Evolutionary conservation across 352 stramenopile genomes (phyloP).

Genomic region (Globisporangium polare): DNA sequence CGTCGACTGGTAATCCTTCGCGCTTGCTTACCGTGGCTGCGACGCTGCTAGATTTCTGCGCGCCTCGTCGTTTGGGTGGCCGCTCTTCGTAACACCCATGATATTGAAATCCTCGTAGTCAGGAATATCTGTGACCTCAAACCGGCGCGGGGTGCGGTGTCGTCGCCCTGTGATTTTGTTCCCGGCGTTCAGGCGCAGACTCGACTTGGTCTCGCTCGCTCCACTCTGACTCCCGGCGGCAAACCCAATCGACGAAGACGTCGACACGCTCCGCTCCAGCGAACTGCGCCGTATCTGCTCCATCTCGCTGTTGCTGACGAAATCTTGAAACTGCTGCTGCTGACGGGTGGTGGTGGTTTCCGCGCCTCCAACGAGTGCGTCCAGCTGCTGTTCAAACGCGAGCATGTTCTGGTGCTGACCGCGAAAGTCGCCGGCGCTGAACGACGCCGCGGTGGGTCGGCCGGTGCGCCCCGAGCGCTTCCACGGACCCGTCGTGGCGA

Average conservation of each 20-base stretch:
- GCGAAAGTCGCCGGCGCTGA: constrained; percentile 21
- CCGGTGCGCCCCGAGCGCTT: not conserved
- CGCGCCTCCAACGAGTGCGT: constrained; percentile 11
- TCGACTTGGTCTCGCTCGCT: constrained; percentile 1
- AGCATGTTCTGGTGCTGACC: constrained; percentile 13
- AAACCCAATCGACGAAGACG: constrained; percentile 8
- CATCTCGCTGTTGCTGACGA: constrained; percentile 1
- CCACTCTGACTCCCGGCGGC: constrained; percentile 1
- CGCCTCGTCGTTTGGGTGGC: constrained; percentile 3
- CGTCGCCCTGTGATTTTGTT: constrained; percentile 57
- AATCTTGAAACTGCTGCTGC: constrained; percentile 5
- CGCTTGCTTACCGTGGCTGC: constrained; percentile 3
- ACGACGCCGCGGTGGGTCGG: constrained; percentile 17
- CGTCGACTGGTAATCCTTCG: not conserved
- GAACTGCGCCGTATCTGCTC: not conserved
- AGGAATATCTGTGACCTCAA: constrained; percentile 69
- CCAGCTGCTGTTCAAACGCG: constrained; percentile 15
- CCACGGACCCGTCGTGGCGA: constrained; percentile 10
- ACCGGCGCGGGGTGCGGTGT: constrained; percentile 51
- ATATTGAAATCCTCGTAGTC: constrained; percentile 33
- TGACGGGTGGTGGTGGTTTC: constrained; percentile 7
- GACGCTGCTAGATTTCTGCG: not conserved
- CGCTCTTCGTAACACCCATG: not conserved
- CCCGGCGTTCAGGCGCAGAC: not conserved
- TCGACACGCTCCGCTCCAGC: constrained; percentile 13